Conservation (phyloP, 2,329 filamentous ascomycete species). For the Fusarium drepaniforme region DNA sequence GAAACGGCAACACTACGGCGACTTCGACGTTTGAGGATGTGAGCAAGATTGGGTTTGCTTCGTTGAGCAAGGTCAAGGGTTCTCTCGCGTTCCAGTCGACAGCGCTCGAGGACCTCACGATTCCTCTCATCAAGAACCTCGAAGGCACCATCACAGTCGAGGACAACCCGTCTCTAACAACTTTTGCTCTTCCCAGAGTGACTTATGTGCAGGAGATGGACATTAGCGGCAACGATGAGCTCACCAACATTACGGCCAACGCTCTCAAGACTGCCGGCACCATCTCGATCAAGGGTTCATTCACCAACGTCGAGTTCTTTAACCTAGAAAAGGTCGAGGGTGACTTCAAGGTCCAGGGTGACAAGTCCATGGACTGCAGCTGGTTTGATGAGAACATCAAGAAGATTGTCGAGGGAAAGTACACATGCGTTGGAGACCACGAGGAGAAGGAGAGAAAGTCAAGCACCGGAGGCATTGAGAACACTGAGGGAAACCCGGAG, state of each 20-base stretch:
- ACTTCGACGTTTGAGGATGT: slow-evolving; percentile 37
- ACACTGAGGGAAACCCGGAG: slow-evolving; percentile 42
- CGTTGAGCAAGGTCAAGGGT: slow-evolving; percentile 39
- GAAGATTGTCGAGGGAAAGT: slow-evolving; percentile 42
- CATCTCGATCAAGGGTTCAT: slow-evolving; percentile 39
- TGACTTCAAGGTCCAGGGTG: slow-evolving; percentile 42
- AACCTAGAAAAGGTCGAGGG: slow-evolving; percentile 41
- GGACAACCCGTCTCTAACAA: slow-evolving; percentile 39
- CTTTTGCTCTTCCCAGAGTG: slow-evolving; percentile 41
- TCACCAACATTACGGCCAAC: slow-evolving; percentile 45
- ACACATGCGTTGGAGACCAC: slow-evolving; percentile 41
- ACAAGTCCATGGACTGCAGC: slow-evolving; percentile 46
- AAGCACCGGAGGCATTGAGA: slow-evolving; percentile 44
- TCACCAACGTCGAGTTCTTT: slow-evolving; percentile 46
- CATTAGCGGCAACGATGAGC: slow-evolving; percentile 39
- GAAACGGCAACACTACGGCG: slow-evolving; percentile 41
- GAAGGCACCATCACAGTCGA: slow-evolving; percentile 42
- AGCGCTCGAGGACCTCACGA: slow-evolving; percentile 33
- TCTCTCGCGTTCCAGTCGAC: slow-evolving; percentile 40
- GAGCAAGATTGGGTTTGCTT: slow-evolving; percentile 38
- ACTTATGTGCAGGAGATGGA: slow-evolving; percentile 37
- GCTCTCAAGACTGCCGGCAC: slow-evolving; percentile 43
- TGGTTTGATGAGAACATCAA: slow-evolving; percentile 46
- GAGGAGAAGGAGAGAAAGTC: slow-evolving; percentile 41
- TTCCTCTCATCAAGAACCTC: slow-evolving; percentile 42